Base-by-base conservation (phyloP, 208 protist species). In the Novymonas esmeraldas region DNA sequence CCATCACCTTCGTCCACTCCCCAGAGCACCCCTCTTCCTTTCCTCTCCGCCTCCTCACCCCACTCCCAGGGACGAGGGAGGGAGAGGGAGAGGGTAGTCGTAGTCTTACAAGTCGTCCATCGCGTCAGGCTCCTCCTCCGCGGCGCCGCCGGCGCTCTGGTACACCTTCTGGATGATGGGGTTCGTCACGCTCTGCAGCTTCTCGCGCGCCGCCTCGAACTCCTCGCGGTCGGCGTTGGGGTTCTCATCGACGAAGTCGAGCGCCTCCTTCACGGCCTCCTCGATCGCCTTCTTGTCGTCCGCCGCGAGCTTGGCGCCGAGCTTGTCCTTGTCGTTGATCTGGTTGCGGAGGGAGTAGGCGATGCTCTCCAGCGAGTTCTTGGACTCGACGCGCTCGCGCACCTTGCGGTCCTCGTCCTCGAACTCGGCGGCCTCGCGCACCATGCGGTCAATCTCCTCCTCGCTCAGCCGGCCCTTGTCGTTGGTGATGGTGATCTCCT, bases 401-500 rank as follows among this genome's bases (percentile, higher is more conserved):
- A 85, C 42, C 46, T 83, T 73, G 24, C 86, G 74, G 81, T 99
- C 97, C 62, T 98, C 86, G 52, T 97, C 95, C 62, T 93, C 91
- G 73, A 90, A 98, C 52, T 85, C 49, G 66, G 92, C 85, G 34
- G 97, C 96, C 42, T 99, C 96, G 34, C 82, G 65, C 56, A 98
- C 93, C 97, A 99, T 99, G 36, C 79, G 63, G 70, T 98, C 95
- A 64, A 99, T 98, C 67, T 99, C 87, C 50, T 96, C 94, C 68
- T 96, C 74, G 58, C 82, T 89, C 24, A 99, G 90, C 48, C 95
- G 88, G 61, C 97, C 97, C 86, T 98, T 96, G 73, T 99, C 97
- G 79, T 99, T 99, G 6, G 89, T 99, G 82, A 99, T 99, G 22
- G 93, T 98, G 81, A 99, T 99, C 69, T 93, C 80, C 73, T 99